A percentile compares a stretch with the other conserved stretches of the same genome.
Evolutionary conservation across 129 eudicot species (phyloP).

Genomic region (Calendula officinalis): DNA sequence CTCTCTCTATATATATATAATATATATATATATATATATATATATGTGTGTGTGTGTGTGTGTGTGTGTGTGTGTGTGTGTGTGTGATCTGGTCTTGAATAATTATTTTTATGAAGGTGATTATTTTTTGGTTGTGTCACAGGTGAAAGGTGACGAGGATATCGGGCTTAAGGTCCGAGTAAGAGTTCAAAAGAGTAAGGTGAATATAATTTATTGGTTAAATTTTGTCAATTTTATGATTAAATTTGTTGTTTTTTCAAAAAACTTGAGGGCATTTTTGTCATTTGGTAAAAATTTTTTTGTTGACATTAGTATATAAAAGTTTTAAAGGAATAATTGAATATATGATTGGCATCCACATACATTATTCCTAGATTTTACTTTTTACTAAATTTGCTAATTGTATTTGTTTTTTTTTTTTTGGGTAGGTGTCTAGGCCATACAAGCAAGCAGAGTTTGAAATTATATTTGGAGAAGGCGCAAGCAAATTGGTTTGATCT

Average conservation of each 20-base stretch:
- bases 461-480: slow-evolving; percentile 95
- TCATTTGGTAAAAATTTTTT: not conserved
- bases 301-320: not conserved
- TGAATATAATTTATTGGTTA: slow-evolving; percentile 18
- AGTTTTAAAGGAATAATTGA: too few relatives aligned
- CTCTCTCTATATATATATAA: not conserved
- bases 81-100: not conserved
- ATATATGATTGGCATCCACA: too few relatives aligned
- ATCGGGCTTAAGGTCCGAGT: slow-evolving; percentile 93
- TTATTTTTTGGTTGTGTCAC: slow-evolving; percentile 20
- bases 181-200: slow-evolving; percentile 99
- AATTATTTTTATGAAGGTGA: slow-evolving; percentile 1
- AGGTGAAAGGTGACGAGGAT: slow-evolving; percentile 97
- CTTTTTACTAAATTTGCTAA: not conserved
- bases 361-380: too few relatives aligned
- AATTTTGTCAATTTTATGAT: not conserved
- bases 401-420: not conserved
- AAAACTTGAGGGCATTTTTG: not conserved
- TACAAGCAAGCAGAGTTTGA: slow-evolving; percentile 99
- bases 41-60: not conserved
- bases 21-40: not conserved
- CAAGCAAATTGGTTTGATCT: slow-evolving; percentile 73
- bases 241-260: not conserved
- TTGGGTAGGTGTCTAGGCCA: slow-evolving; percentile 84
- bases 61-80: not conserved